Base-by-base conservation (phyloP, 345 rosid genomes). In the Bruguiera parviflora region DNA sequence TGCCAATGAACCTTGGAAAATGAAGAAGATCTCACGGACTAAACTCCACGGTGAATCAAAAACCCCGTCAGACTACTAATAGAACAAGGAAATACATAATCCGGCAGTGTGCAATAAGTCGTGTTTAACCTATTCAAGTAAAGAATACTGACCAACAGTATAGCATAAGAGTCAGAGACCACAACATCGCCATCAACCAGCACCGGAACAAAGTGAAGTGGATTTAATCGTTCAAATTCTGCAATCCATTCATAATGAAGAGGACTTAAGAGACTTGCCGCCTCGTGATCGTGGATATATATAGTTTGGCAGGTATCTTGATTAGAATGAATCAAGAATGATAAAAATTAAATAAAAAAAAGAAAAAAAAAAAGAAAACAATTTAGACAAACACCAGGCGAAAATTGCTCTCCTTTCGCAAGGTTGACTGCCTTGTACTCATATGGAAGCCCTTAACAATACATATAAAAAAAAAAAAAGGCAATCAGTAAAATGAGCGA, bases 101-200 rank as follows among this genome's bases (percentile, higher is more conserved):
- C 15, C 0, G 2, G 13, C 49, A 11, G 49, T 33, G 9, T 8
- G 1, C 37, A 33, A 33, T 33, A 33, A 1, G 37, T 10, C 1
- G 9, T 43, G 49, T 43, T 43, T 43, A 13, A 19, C 15, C 1
- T 9, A 53, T 24, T 20, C 8, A 55, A 60, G 64, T 53, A 19
- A 31, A 65, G 66, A 64, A 46, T 35, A 73, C 84, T 39, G 64
- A 86, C 87, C 84, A 86, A 65, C 71, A 82, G 75, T 51, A 86
- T 84, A 1, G 84, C 90, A 71, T 43, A 84, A 35, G 90, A 86
- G 51, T 84, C 90, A 5, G 90, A 80, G 62, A 84, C 72, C 55
- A 78, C 74, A 58, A 78, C 68, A 66, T 82, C 87, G 1, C 86
- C 90, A 46, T 85, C 85, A 32, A 81, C 85, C 69, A 83, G 71